These are phyloP conservation scores for Pestalotiopsis sp. DNA, from an alignment of 2,329 filamentous ascomycete genomes.

Conservation along the genomic window DNA sequence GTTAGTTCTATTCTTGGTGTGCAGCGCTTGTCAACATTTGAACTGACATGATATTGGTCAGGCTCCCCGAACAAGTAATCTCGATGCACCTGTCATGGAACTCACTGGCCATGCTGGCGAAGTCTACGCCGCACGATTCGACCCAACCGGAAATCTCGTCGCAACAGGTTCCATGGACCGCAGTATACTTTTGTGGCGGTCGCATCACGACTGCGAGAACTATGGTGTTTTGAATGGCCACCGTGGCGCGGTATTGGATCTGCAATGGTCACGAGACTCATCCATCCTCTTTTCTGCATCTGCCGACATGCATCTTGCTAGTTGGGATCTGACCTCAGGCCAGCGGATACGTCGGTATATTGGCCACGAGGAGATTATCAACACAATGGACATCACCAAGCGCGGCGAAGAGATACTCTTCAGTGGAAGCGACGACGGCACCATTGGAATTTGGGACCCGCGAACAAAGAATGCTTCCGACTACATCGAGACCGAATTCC, in stretches of 20 bases:
- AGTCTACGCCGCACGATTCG: slow-evolving; percentile 88
- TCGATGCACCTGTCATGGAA: slow-evolving; percentile 94
- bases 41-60: slow-evolving; percentile 39
- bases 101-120: slow-evolving; percentile 82
- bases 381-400: slow-evolving; percentile 84
- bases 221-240: slow-evolving; percentile 89
- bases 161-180: slow-evolving; percentile 96
- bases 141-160: slow-evolving; percentile 83
- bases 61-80: slow-evolving; percentile 77
- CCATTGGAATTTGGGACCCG: slow-evolving; percentile 94
- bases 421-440: slow-evolving; percentile 91
- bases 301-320: slow-evolving; percentile 89
- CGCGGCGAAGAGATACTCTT: slow-evolving; percentile 89
- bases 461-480: slow-evolving; percentile 86
- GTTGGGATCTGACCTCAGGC: slow-evolving; percentile 94
- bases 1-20: slow-evolving; percentile 38
- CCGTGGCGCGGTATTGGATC: slow-evolving; percentile 85
- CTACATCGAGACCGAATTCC: slow-evolving; percentile 88
- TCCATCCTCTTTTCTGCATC: slow-evolving; percentile 89
- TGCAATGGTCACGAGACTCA: slow-evolving; percentile 97
- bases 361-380: slow-evolving; percentile 96
- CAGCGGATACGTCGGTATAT: slow-evolving; percentile 87
- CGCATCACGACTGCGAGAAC: slow-evolving; percentile 91
- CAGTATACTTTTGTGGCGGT: slow-evolving; percentile 92
- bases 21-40: not conserved